Percentiles rank a stretch among this genome's conserved stretches.
phyloP scores from a whole-genome alignment of 2,329 filamentous ascomycete species.

The Penicillium sp. region DNA sequence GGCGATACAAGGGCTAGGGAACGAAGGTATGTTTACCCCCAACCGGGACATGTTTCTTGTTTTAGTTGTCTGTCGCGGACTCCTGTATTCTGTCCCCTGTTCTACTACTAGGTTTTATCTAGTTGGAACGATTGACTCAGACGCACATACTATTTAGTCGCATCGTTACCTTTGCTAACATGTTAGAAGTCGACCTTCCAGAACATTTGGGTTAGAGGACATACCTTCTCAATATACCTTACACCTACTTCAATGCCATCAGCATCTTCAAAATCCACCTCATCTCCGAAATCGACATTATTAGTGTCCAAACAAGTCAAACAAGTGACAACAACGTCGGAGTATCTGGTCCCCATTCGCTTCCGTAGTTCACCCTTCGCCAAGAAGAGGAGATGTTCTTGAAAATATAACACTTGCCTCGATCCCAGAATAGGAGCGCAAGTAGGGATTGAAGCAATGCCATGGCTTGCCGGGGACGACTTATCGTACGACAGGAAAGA shows the following conservation, averaged over 20 bases:
- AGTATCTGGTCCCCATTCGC: neutral
- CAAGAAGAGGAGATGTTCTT: neutral
- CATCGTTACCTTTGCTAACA: neutral
- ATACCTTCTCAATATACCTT: neutral
- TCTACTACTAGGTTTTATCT: neutral
- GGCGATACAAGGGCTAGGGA: neutral
- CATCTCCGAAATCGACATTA: neutral
- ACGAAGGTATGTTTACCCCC: too few relatives aligned
- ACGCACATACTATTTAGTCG: neutral
- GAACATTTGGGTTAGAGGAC: neutral
- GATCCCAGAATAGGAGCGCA: neutral
- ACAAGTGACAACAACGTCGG: neutral
- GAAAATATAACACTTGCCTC: neutral
- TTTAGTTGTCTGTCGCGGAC: neutral
- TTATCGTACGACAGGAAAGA: neutral
- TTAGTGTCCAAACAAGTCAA: neutral
- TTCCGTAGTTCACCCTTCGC: neutral
- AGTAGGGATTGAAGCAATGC: neutral
- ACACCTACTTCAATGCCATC: neutral
- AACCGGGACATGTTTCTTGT: neutral
- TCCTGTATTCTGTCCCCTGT: neutral
- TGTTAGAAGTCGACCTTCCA: neutral
- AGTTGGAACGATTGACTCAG: neutral
- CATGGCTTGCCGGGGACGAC: neutral
- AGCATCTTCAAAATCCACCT: neutral